Evolutionary conservation across 1,139 yeast species (phyloP).

Genomic region (Blastobotrys petasosporus): DNA sequence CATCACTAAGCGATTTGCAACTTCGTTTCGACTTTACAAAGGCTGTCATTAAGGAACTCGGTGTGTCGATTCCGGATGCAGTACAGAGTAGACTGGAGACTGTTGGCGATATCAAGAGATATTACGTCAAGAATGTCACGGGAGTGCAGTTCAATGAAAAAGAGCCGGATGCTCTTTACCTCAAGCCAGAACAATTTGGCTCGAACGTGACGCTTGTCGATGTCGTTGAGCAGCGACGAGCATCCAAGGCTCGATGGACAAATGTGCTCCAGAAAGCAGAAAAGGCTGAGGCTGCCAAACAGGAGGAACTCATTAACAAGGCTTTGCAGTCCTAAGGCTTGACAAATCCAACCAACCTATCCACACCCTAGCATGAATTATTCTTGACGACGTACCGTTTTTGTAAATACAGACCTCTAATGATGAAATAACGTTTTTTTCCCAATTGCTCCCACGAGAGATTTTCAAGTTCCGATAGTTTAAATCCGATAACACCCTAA

Average conservation of each 20-base stretch:
- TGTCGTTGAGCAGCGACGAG: conserved; percentile 36
- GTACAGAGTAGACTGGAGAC: conserved; percentile 47
- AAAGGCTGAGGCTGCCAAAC: conserved; percentile 35
- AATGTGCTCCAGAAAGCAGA: conserved; percentile 41
- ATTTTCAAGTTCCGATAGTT: too few relatives aligned
- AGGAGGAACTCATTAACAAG: conserved; percentile 35
- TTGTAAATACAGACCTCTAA: conserved; percentile 1
- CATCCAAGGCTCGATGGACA: conserved; percentile 39
- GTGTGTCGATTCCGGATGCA: conserved; percentile 62
- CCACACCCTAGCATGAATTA: background rate
- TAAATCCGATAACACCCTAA: too few relatives aligned
- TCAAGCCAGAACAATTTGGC: conserved; percentile 43
- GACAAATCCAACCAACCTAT: background rate
- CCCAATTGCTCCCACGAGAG: background rate
- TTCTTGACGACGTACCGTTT: background rate
- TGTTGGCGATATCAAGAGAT: conserved; percentile 42
- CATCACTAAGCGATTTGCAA: conserved; percentile 40
- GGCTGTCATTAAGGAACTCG: conserved; percentile 51
- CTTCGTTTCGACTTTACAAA: conserved; percentile 56
- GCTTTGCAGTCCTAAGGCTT: conserved; percentile 21
- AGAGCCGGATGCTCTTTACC: conserved; percentile 69
- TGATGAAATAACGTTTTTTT: background rate
- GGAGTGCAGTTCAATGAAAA: conserved; percentile 53
- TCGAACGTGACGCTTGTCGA: conserved; percentile 47
- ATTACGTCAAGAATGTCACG: conserved; percentile 42